Conservation (phyloP, 2,329 filamentous ascomycete genomes). For the Penicillium vulpinum region DNA sequence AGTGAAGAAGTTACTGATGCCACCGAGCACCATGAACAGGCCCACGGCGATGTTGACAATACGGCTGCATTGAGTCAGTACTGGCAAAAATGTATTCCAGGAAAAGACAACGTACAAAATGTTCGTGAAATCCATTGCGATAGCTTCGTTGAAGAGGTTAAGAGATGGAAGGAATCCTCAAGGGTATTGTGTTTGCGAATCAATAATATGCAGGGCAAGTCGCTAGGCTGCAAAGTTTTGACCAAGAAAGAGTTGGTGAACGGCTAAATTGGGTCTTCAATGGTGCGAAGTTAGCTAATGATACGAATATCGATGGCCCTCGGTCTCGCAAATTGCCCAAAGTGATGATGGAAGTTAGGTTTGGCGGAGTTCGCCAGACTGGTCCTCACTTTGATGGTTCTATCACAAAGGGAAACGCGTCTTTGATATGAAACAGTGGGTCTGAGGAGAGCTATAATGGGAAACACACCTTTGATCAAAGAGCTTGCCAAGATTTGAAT, state of each 20-base stretch:
- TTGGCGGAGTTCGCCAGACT: neutral
- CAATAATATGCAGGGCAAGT: slow-evolving; percentile 1
- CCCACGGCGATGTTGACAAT: slow-evolving; percentile 90
- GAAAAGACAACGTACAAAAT: slow-evolving; percentile 41
- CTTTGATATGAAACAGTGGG: neutral
- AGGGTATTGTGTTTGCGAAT: slow-evolving; percentile 6
- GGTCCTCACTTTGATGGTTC: neutral
- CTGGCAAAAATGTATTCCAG: neutral
- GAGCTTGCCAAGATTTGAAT: slow-evolving; percentile 14
- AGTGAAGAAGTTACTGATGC: slow-evolving; percentile 55
- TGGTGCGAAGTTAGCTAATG: neutral
- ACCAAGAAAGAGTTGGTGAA: neutral
- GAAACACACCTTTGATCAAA: neutral
- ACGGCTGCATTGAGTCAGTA: slow-evolving; percentile 61
- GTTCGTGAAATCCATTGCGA: slow-evolving; percentile 84
- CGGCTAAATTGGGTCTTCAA: neutral
- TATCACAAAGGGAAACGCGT: neutral
- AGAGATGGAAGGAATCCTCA: slow-evolving; percentile 8
- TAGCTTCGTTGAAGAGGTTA: slow-evolving; percentile 1
- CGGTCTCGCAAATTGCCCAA: neutral
- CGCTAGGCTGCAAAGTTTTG: slow-evolving; percentile 7
- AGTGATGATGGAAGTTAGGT: neutral
- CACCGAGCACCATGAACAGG: slow-evolving; percentile 83
- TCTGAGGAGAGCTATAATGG: neutral
- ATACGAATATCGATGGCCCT: neutral